Base-by-base conservation (phyloP, 129 eudicot species). In the Chrysanthemum seticuspe region DNA sequence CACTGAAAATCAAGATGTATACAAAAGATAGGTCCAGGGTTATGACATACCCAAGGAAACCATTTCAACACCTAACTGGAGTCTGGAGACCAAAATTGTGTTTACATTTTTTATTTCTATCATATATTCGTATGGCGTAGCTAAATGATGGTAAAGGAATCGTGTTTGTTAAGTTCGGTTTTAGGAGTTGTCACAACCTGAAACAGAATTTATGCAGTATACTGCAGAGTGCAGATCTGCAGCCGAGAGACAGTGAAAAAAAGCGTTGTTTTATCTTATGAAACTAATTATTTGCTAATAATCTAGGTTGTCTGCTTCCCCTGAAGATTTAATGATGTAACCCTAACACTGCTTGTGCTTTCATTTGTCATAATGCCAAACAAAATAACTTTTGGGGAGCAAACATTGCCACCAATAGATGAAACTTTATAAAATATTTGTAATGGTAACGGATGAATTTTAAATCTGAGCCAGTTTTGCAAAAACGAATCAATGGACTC, bases 221-320 rank as follows among this genome's bases (percentile, higher is more conserved):
- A 40, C 47, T 40, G 47, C 47, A 40, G 47, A 40, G 47, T 40
- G 47, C 47, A 40, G 71, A 66, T 13, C 69, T 64, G 40, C 60
- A 23, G 47, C 47, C 47, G 6, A 40, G 47, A 40, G 47, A 40
- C 10, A 40, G 47, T 40, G 47, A 40, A 0, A 40, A 40, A 36
- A 40, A 40, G 45, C 45, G 10, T 40, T 40, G 10, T 40, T 40
- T 40, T 40, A 40, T 40, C 45, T 6, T 40, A 40, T 40, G 9
- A 40, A 40, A 40, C 45, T 1, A 6, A 8, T 1, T 40, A 1
- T 40, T 40, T 40, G 47, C 47, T 0, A 40, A 6, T 40, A 40
- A 40, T 40, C 47, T 40, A 40, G 47, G 10, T 40, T 40, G 47
- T 40, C 10, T 40, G 47, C 47, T 40, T 7, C 47, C 47, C 47